A percentile compares a stretch with the other conserved stretches of the same genome.
Evolutionary conservation across 345 rosid species (phyloP).

Genomic region (Boechera retrofracta): DNA sequence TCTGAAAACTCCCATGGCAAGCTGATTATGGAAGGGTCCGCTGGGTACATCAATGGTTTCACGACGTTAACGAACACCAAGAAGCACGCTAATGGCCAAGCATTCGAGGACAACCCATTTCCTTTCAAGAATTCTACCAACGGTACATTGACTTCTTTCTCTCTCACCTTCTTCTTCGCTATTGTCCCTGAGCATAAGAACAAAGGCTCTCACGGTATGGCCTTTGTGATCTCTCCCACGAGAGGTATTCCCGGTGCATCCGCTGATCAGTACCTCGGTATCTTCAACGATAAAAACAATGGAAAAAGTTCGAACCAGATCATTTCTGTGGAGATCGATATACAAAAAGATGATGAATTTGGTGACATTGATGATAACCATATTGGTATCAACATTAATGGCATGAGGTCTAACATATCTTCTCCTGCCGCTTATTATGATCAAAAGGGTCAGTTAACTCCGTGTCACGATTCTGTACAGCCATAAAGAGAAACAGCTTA

Average conservation of each 20-base stretch:
- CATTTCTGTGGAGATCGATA: conserved; percentile 35
- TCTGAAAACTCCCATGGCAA: background rate
- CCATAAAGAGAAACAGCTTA: conserved; percentile 34
- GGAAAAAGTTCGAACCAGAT: conserved; percentile 20
- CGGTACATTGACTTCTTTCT: background rate
- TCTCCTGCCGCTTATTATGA: conserved; percentile 51
- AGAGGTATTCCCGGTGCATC: conserved; percentile 37
- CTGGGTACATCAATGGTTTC: background rate
- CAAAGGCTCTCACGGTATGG: conserved; percentile 40
- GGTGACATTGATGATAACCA: conserved; percentile 46
- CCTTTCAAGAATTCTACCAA: conserved; percentile 16
- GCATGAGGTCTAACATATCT: conserved; percentile 46
- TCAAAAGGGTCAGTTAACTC: conserved; percentile 37
- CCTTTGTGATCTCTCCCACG: conserved; percentile 39
- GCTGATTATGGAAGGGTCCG: background rate
- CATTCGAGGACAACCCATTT: background rate
- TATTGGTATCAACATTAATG: conserved; percentile 63
- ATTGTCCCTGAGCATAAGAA: conserved; percentile 17
- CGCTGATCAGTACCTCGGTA: conserved; percentile 25
- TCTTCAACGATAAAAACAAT: conserved; percentile 4
- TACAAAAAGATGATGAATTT: conserved; percentile 4
- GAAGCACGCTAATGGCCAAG: conserved; percentile 32
- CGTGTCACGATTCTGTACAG: conserved; percentile 60
- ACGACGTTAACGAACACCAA: conserved; percentile 22
- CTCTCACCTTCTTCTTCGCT: conserved; percentile 33